Conservation (phyloP, 106 monocot genomes). For the Allium cepa region DNA sequence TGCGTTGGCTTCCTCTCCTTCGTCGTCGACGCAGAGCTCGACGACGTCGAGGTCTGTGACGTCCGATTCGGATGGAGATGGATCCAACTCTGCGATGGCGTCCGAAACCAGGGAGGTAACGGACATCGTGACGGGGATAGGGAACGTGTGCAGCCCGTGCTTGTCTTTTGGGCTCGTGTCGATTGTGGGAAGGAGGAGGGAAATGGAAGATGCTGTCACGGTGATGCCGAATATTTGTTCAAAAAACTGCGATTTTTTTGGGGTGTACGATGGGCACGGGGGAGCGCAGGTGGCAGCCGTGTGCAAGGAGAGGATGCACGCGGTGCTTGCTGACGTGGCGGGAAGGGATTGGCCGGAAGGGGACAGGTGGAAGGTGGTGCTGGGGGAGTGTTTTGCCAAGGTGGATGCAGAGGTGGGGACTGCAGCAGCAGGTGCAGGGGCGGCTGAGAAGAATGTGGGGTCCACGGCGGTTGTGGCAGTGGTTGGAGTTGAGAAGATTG, state of each 20-base stretch:
- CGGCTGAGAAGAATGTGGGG: constrained; percentile 10
- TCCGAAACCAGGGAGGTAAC: neutral
- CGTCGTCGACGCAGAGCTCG: constrained; percentile 1
- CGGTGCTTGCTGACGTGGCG: constrained; percentile 36
- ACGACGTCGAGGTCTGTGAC: neutral
- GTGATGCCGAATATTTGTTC: constrained; percentile 9
- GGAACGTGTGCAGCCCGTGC: constrained; percentile 5
- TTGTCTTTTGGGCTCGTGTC: constrained; percentile 35
- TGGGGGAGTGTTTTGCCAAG: constrained; percentile 31
- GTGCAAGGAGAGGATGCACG: constrained; percentile 52
- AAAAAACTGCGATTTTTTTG: constrained; percentile 39
- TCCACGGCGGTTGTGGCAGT: constrained; percentile 38
- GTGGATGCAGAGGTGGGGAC: constrained; percentile 36
- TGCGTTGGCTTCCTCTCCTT: neutral
- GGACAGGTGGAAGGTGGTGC: constrained; percentile 33
- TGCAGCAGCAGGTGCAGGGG: constrained; percentile 16
- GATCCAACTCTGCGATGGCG: too few species aligned
- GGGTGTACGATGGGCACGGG: constrained; percentile 56
- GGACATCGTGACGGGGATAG: neutral
- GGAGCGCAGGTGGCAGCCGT: constrained; percentile 36
- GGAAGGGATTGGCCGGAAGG: constrained; percentile 1
- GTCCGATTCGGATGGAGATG: constrained; percentile 8
- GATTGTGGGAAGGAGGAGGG: constrained; percentile 40
- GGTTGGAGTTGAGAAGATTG: constrained; percentile 23
- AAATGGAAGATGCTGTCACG: constrained; percentile 55